These are phyloP conservation scores for Lagenidium sp. DNA, from an alignment of 352 stramenopile species.

Conservation along the genomic window DNA sequence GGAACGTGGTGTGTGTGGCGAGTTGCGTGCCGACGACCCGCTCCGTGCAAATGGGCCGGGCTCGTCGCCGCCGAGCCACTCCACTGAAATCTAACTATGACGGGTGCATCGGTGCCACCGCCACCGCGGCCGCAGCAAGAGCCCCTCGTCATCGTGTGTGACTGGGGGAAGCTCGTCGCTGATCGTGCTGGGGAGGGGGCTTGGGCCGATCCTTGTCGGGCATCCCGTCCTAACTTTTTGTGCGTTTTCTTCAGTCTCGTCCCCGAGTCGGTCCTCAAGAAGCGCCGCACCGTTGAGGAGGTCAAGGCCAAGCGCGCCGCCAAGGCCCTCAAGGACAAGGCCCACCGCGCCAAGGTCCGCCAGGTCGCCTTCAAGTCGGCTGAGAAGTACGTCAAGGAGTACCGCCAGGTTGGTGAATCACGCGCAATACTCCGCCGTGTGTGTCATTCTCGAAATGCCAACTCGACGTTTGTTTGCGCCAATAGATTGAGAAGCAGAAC, in stretches of 20 bases:
- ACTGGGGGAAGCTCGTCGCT: neutral
- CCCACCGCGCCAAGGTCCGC: slow-evolving; percentile 82
- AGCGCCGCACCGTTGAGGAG: slow-evolving; percentile 82
- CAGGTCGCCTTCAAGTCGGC: slow-evolving; percentile 91
- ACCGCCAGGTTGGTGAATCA: slow-evolving; percentile 55
- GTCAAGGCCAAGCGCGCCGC: slow-evolving; percentile 81
- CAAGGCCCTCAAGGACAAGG: slow-evolving; percentile 69
- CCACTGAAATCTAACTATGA: slow-evolving; percentile 86
- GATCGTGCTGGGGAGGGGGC: neutral
- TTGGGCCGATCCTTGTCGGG: slow-evolving; percentile 17
- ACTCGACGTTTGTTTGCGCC: too few relatives aligned
- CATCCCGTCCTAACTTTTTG: slow-evolving; percentile 67
- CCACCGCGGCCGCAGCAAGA: too few relatives aligned
- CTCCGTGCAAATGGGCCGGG: too few relatives aligned
- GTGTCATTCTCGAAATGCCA: too few relatives aligned
- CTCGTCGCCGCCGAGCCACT: too few relatives aligned
- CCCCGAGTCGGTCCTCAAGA: slow-evolving; percentile 88
- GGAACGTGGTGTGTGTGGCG: slow-evolving; percentile 79
- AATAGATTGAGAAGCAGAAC: slow-evolving; percentile 87
- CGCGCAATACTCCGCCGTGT: too few relatives aligned
- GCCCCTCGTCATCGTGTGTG: too few relatives aligned
- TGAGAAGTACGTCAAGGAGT: slow-evolving; percentile 99
- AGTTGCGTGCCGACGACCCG: too few relatives aligned
- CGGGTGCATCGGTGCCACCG: slow-evolving; percentile 45
- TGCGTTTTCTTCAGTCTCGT: slow-evolving; percentile 59